Base-by-base conservation (phyloP, 805 yeast species). In the Debaryomyces maramus region DNA sequence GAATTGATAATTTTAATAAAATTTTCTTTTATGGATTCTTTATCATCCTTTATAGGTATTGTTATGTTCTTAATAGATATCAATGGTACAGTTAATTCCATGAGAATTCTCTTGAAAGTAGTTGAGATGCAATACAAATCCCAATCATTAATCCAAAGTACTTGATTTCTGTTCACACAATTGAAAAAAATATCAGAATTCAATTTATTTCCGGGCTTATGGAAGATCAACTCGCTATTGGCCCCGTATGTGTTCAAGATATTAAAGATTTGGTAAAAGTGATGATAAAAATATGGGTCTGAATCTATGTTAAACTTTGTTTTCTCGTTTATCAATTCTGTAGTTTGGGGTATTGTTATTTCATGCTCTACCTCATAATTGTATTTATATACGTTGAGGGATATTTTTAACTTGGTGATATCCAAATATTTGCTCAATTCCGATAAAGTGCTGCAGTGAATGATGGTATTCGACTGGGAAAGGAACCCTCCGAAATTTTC, bases 321-420 rank as follows among this genome's bases (percentile, higher is more conserved):
- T 5, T 42, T 37, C 2, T 56, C 46, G 27, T 51, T 50, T 15
- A 64, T 50, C 23, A 61, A 46, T 6, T 57, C 56, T 2, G 51
- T 41, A 19, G 51, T 40, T 43, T 48, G 52, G 6, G 55, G 34
- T 11, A 48, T 29, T 10, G 30, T 30, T 13, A 52, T 34, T 17
- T 47, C 32, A 5, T 60, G 73, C 37, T 70, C 72, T 30, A 78
- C 68, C 39, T 74, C 73, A 42, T 73, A 72, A 50, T 88, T 85
- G 53, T 83, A 81, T 29, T 82, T 63, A 57, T 88, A 89, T 5
- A 88, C 85, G 34, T 80, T 77, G 30, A 90, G 72, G 2, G 90
- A 82, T 30, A 91, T 82, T 47, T 90, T 81, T 32, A 91, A 62
- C 39, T 74, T 74, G 3, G 95, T 83, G 31, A 91, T 79, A 60